Evolutionary conservation across 768 basidiomycete species (phyloP).

Genomic region (Kwoniella dendrophila): DNA sequence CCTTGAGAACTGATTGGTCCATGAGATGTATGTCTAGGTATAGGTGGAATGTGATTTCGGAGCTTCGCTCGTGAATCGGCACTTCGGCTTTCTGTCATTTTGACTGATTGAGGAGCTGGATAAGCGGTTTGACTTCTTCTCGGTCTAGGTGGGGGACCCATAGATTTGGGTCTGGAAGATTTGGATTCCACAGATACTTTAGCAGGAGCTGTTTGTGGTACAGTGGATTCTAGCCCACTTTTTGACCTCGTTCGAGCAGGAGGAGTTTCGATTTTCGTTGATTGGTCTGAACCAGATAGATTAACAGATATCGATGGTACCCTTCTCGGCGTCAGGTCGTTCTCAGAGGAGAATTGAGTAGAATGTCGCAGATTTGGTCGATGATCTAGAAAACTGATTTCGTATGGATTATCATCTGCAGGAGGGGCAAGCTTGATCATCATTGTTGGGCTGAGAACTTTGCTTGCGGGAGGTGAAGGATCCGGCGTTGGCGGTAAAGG

Average conservation of each 20-base stretch:
- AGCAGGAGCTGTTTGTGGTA: constrained; percentile 7
- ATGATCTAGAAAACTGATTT: constrained; percentile 7
- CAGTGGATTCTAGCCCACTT: neutral
- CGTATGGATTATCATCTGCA: constrained; percentile 28
- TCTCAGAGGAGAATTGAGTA: neutral
- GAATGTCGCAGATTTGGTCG: neutral
- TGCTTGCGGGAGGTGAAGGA: constrained; percentile 37
- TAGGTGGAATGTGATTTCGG: constrained; percentile 3
- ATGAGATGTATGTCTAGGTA: constrained; percentile 19
- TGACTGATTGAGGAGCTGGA: constrained; percentile 24
- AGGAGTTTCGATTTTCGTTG: constrained; percentile 1
- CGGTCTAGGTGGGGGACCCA: constrained; percentile 31
- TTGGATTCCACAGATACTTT: constrained; percentile 12
- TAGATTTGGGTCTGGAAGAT: constrained; percentile 22
- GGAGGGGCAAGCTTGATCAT: constrained; percentile 48
- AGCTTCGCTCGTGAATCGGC: constrained; percentile 33
- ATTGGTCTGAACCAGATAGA: neutral
- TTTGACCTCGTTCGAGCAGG: constrained; percentile 6
- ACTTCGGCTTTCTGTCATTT: constrained; percentile 33
- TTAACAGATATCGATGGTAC: constrained; percentile 21
- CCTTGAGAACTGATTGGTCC: constrained; percentile 11
- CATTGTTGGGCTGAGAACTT: constrained; percentile 32
- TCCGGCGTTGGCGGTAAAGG: constrained; percentile 40
- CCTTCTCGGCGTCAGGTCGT: constrained; percentile 11
- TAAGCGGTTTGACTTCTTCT: constrained; percentile 35